These are phyloP conservation scores for Aspergillus luchuensis DNA, from an alignment of 2,329 filamentous ascomycete genomes.

Conservation along the genomic window DNA sequence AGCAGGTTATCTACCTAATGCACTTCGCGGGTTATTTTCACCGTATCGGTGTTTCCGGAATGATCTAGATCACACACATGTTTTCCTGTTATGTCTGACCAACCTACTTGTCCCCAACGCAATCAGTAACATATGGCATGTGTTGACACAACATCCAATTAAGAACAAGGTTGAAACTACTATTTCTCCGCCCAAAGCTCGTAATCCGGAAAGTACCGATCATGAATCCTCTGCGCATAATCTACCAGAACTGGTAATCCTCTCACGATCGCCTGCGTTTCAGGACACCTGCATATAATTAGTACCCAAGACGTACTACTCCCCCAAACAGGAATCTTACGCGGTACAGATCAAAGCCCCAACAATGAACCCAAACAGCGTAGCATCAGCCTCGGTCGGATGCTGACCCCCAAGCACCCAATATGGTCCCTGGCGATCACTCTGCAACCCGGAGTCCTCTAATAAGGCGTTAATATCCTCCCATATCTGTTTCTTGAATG, in stretches of 20 bases:
- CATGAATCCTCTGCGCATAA: conserved; percentile 60
- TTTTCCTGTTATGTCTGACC: too few species aligned
- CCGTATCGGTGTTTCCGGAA: too few species aligned
- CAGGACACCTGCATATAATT: conserved; percentile 46
- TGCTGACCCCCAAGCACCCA: conserved; percentile 58
- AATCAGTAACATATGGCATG: too few species aligned
- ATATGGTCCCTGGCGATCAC: conserved; percentile 46
- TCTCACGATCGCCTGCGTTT: conserved; percentile 49
- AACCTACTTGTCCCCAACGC: too few species aligned
- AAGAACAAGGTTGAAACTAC: not conserved
- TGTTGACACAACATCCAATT: too few species aligned
- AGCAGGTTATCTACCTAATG: too few species aligned
- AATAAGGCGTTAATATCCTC: conserved; percentile 52
- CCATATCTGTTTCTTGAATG: conserved; percentile 57
- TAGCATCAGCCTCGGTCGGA: conserved; percentile 61
- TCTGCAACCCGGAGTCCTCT: conserved; percentile 36
- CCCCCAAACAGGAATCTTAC: conserved; percentile 45
- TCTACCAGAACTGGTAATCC: conserved; percentile 54
- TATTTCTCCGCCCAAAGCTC: not conserved
- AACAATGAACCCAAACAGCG: conserved; percentile 60
- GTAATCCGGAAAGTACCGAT: conserved; percentile 61
- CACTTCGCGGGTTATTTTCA: too few species aligned
- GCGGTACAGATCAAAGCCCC: conserved; percentile 56
- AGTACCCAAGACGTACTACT: conserved; percentile 6
- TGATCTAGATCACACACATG: too few species aligned